Evolutionary conservation across 352 stramenopile genomes (phyloP), one percentile per base, ranked within the genome.

Genomic region (Pythium brachiatum): DNA sequence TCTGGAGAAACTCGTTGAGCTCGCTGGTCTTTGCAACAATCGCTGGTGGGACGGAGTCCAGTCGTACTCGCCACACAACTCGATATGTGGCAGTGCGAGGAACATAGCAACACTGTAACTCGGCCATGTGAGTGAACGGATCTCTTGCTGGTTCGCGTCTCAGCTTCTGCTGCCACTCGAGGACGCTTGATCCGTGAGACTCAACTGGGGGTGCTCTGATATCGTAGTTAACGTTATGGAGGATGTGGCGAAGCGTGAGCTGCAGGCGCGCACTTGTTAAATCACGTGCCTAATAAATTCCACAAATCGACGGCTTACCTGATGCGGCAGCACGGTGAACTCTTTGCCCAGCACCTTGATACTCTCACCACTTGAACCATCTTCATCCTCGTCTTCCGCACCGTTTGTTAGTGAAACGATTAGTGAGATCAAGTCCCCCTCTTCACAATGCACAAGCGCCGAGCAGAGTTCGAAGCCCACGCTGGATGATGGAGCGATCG

Each of bases 361-460:
- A 7, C 32, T 3, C 15, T 31, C 51, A 20, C 12, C 12, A 6
- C 15, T 25, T 2, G 5, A 25, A 26, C 26, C 26, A 27, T 43
- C 46, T 2, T 23, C 7, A 23, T 59, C 27, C 26, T 60, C 27
- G 7, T 55, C 18, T 8, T 48, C 26, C 7, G 11, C 26, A 26
- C 18, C 41, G 11, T 18, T 48, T 2, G 41, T 48, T 8, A 66
- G 1, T n/a, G 20, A 29, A 1, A 60, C 31, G 8, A 26, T 21
- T 13, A 68, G 34, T 3, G 41, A 56, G 6, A 68, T 11, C 0
- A 11, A 18, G 34, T 68, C 60, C 0, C 53, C 34, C 29, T 57
- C 60, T 23, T 68, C 53, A 27, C 60, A 68, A n/a, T 68, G 57
- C 7, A 68, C 29, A 1, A 68, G 44, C 7, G 36, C 60, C 11